Evolutionary conservation across 2,329 filamentous ascomycete genomes (phyloP).

Genomic region (Alternaria ethzedia): DNA sequence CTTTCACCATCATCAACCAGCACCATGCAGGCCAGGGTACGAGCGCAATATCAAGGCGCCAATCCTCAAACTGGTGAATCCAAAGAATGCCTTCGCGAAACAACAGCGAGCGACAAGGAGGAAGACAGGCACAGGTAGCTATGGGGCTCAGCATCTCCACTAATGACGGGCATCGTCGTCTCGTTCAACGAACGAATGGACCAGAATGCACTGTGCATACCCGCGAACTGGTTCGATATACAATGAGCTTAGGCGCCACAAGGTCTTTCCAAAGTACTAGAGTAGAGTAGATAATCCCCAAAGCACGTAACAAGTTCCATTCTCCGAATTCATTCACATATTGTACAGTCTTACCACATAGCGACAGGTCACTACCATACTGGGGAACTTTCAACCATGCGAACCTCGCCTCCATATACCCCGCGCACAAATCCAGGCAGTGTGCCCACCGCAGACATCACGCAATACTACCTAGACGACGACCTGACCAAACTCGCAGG

Average conservation of each 20-base stretch:
- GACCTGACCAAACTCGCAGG: background rate
- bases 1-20: too few relatives aligned
- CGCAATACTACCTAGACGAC: background rate
- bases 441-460: background rate
- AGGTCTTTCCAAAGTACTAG: background rate
- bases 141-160: background rate
- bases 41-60: too few relatives aligned
- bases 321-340: too few relatives aligned
- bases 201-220: background rate
- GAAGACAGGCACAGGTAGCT: background rate
- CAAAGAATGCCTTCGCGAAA: too few relatives aligned
- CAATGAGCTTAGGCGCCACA: background rate
- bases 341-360: background rate
- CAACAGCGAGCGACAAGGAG: background rate
- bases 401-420: background rate
- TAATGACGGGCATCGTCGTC: background rate
- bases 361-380: accelerated
- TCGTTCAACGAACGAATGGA: background rate
- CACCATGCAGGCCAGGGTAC: too few relatives aligned
- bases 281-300: background rate
- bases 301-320: background rate
- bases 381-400: background rate
- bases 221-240: background rate
- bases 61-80: too few relatives aligned
- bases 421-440: background rate